Base-by-base conservation (phyloP, 495 filamentous ascomycete genomes). In the Pseudevernia furfuracea region DNA sequence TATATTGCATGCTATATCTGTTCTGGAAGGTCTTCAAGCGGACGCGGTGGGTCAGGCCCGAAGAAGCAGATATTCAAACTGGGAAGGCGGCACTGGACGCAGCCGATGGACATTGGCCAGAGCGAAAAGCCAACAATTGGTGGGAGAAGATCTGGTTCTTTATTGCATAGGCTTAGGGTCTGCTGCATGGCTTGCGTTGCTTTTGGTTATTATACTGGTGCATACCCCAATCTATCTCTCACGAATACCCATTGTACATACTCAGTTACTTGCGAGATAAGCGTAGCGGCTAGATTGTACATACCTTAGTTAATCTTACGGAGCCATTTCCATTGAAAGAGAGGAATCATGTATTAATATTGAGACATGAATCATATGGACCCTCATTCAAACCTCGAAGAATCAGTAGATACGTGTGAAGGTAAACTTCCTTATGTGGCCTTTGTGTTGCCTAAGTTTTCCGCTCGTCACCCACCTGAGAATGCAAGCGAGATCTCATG, bases 81-180 rank as follows among this genome's bases (percentile, higher is more conserved):
- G 85, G 85, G 14, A 88, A 87, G 74, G 81, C 78, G 7, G 85
- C 82, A 58, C 68, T 88, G 36, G 86, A 88, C 74, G 75, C 74
- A 1, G 74, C 81, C 61, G 78, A 81, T 67, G 71, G 69, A 15
- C 72, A 73, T n/a, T 82, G 79, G 80, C 75, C 73, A 9, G 78
- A 79, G 44, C 63, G 70, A 23, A 69, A 69, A 46, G 78, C 81
- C 21, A 73, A 72, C 61, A 84, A 83, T 66, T 68, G 77, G 58
- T 60, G 80, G 25, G 80, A 84, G 76, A 79, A 71, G 69, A 68
- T 83, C 23, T 83, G 81, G 81, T 81, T 78, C 63, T 82, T 78
- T 77, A 72, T 82, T 69, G 78, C 75, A 46, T 82, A 43, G 36
- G 21, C 6, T 59, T 12, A 8, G 46, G 28, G 7, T 53, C 1